Percentiles rank a stretch among this genome's conserved stretches.
Conservation (phyloP, 257 asterid species). For the Gardenia jasminoides region DNA sequence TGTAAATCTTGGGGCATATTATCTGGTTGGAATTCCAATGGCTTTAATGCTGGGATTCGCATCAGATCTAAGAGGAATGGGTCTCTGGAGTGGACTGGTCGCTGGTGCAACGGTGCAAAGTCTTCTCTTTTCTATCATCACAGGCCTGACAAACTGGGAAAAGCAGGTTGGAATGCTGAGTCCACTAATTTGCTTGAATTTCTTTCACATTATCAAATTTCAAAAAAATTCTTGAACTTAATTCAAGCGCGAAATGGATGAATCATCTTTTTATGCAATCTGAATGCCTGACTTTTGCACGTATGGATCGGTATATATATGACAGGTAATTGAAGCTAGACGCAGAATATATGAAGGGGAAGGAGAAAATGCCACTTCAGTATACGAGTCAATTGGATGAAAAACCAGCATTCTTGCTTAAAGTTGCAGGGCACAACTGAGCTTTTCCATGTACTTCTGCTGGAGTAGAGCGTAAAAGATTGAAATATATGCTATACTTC, state of each 20-base stretch:
- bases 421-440: not conserved
- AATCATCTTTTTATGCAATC: too few relatives aligned
- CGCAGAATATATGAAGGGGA: conserved; percentile 34
- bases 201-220: not conserved
- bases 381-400: too few relatives aligned
- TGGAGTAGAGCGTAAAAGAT: not conserved
- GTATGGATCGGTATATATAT: conserved; percentile 10
- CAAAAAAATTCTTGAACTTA: not conserved
- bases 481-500: too few relatives aligned
- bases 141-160: conserved; percentile 65
- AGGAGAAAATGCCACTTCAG: too few relatives aligned
- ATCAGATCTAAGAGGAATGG: conserved; percentile 45
- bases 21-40: conserved; percentile 69
- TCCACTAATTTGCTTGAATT: not conserved
- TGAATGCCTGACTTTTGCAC: not conserved
- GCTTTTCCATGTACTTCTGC: not conserved
- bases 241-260: not conserved
- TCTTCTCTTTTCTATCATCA: conserved; percentile 43
- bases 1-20: conserved; percentile 72
- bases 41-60: conserved; percentile 68
- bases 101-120: conserved; percentile 62
- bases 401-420: too few relatives aligned
- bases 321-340: conserved; percentile 51
- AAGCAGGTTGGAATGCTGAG: conserved; percentile 46
- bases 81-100: conserved; percentile 75